These are phyloP conservation scores for Rubia balearica DNA, from an alignment of 305 asterid species.

Conservation along the genomic window DNA sequence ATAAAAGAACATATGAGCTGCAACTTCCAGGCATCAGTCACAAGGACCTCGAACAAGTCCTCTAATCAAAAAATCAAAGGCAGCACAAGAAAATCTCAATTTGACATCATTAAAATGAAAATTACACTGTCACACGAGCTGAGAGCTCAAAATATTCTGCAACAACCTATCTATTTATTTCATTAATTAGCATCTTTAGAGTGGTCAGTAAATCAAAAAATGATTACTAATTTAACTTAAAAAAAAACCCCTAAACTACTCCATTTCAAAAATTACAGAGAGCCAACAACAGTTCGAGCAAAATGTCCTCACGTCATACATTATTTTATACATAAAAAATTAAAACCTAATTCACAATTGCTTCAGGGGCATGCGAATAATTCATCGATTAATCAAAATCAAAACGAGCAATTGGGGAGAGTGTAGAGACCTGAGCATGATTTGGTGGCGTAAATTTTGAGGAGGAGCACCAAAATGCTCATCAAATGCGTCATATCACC, in stretches of 20 bases:
- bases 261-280: neutral
- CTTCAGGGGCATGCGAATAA: neutral
- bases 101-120: neutral
- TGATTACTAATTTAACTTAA: neutral
- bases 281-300: neutral
- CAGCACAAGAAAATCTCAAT: neutral
- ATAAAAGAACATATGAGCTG: neutral
- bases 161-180: neutral
- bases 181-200: neutral
- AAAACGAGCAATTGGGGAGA: conserved; percentile 12
- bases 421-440: conserved; percentile 70
- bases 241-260: conserved; percentile 7
- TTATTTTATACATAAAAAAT: neutral
- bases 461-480: conserved; percentile 81
- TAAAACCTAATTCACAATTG: neutral
- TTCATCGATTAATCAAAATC: neutral
- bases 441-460: conserved; percentile 85
- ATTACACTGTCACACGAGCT: neutral
- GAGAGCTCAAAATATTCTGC: neutral
- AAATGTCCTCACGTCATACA: neutral
- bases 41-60: neutral
- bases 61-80: neutral
- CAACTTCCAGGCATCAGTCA: too few species aligned
- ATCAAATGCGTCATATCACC: conserved; percentile 96
- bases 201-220: neutral